Evolutionary conservation across 2,329 filamentous ascomycete genomes (phyloP).

Genomic region (Chalaropsis ovoidea): DNA sequence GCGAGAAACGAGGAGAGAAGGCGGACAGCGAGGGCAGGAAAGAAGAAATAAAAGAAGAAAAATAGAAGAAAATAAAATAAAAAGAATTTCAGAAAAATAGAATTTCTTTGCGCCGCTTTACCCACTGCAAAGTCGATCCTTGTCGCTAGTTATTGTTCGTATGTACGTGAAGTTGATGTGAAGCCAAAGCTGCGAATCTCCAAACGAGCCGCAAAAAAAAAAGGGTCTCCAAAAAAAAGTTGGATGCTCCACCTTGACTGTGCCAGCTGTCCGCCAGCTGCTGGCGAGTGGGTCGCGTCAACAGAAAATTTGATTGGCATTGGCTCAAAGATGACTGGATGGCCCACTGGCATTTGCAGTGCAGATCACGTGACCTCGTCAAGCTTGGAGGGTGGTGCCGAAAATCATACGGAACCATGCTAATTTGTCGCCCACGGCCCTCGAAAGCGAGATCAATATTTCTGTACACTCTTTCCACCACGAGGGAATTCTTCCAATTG

Average conservation of each 20-base stretch:
- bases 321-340: conserved; percentile 26
- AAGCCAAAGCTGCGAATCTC: conserved; percentile 13
- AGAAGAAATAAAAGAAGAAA: background rate
- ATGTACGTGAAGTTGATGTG: background rate
- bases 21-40: background rate
- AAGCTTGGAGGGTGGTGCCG: conserved; percentile 21
- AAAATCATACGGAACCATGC: conserved; percentile 26
- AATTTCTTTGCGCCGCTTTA: background rate
- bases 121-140: conserved; percentile 8
- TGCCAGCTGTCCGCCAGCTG: background rate
- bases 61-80: background rate
- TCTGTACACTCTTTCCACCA: conserved; percentile 25
- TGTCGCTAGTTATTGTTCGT: background rate
- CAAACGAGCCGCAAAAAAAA: conserved; percentile 16
- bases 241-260: conserved; percentile 1
- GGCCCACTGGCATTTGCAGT: background rate
- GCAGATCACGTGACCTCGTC: conserved; percentile 19
- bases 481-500: conserved; percentile 36
- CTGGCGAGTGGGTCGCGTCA: background rate
- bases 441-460: conserved; percentile 14
- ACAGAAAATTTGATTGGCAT: conserved; percentile 25
- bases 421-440: conserved; percentile 22
- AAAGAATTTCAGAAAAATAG: conserved; percentile 13
- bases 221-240: conserved; percentile 13
- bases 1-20: background rate